Evolutionary conservation across 352 stramenopile genomes (phyloP).

Genomic region (Phytophthora pini): DNA sequence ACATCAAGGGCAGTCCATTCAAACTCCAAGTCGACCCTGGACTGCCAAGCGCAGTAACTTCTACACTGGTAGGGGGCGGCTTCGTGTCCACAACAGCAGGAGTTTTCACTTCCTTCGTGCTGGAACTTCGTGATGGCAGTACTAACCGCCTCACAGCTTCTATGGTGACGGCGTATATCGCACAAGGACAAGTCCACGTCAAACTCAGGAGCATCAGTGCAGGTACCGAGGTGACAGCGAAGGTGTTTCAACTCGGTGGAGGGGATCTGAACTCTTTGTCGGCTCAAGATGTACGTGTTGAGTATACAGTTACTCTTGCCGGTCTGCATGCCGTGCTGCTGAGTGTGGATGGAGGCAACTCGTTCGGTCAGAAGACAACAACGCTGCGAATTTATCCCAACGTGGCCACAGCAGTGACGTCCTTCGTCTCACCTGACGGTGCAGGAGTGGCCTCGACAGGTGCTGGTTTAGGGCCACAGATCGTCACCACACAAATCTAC

Average conservation of each 20-base stretch:
- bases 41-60: conserved; percentile 26
- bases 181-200: conserved; percentile 9
- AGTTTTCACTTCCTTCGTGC: conserved; percentile 28
- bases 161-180: conserved; percentile 8
- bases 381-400: conserved; percentile 39
- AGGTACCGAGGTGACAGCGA: conserved; percentile 7
- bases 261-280: conserved; percentile 17
- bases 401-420: conserved; percentile 40
- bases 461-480: conserved; percentile 37
- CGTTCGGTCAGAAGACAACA: conserved; percentile 38
- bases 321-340: conserved; percentile 47
- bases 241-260: conserved; percentile 9
- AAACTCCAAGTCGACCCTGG: conserved; percentile 50
- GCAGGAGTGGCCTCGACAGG: conserved; percentile 8
- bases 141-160: conserved; percentile 30
- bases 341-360: conserved; percentile 35
- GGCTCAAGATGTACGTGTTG: conserved; percentile 14
- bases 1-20: conserved; percentile 56
- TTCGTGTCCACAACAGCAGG: conserved; percentile 48
- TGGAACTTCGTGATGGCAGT: conserved; percentile 53
- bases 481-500: conserved; percentile 26
- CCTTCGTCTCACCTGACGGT: conserved; percentile 35
- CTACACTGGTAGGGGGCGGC: conserved; percentile 42
- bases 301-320: conserved; percentile 41
- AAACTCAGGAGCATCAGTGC: conserved; percentile 19